Evolutionary conservation across 306 rosid species (phyloP).

Genomic region (Quercus dentata): DNA sequence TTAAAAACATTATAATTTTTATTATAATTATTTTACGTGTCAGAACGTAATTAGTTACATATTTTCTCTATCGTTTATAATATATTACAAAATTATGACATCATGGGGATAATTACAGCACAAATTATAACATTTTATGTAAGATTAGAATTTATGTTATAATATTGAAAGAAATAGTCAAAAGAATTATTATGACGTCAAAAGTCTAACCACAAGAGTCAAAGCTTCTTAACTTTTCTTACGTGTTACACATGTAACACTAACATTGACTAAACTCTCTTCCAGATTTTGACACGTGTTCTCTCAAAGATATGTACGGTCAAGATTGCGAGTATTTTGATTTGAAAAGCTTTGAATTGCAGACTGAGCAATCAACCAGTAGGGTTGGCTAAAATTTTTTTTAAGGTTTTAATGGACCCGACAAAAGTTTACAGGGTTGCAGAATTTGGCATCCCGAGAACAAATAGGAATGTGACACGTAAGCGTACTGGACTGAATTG

Average conservation of each 20-base stretch:
- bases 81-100: too few species aligned
- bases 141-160: too few species aligned
- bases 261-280: background rate
- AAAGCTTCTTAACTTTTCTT: background rate
- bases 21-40: too few species aligned
- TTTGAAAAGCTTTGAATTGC: too few species aligned
- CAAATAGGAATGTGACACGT: constrained; percentile 3
- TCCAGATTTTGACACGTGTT: background rate
- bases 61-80: too few species aligned
- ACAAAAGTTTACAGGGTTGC: background rate
- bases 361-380: background rate
- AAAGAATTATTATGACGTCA: background rate
- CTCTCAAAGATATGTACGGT: background rate
- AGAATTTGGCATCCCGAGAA: constrained; percentile 1
- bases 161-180: background rate
- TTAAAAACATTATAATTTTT: too few species aligned
- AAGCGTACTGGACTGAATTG: background rate
- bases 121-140: too few species aligned
- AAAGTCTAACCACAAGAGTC: background rate
- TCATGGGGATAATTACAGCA: rapidly evolving
- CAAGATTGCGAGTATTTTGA: background rate
- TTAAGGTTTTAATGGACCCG: background rate
- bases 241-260: too few species aligned
- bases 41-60: rapidly evolving
- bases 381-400: background rate